A percentile compares a stretch with the other conserved stretches of the same genome.
These are phyloP conservation scores for Kodamaea jinghongensis DNA, from an alignment of 805 yeast species.

Conservation along the genomic window DNA sequence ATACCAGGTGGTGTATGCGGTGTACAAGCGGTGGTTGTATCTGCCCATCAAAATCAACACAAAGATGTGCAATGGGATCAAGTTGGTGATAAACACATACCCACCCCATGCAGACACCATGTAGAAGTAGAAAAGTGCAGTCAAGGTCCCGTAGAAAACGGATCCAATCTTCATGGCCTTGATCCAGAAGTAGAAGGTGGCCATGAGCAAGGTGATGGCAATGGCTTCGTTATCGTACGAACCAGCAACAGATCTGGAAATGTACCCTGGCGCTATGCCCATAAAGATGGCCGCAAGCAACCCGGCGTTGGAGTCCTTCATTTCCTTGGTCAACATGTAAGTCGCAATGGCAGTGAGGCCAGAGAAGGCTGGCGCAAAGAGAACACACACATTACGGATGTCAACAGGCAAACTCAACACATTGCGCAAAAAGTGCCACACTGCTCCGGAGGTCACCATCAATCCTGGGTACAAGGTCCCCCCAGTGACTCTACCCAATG, in stretches of 20 bases:
- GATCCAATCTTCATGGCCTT: slow-evolving; percentile 91
- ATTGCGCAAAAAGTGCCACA: slow-evolving; percentile 69
- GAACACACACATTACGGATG: slow-evolving; percentile 91
- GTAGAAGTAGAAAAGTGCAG: slow-evolving; percentile 90
- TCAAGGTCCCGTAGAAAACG: slow-evolving; percentile 73
- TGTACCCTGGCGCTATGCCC: slow-evolving; percentile 98
- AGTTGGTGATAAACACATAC: slow-evolving; percentile 95
- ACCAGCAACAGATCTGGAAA: slow-evolving; percentile 97
- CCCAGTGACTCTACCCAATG: slow-evolving; percentile 97
- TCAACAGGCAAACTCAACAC: slow-evolving; percentile 78
- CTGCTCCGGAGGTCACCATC: slow-evolving; percentile 94
- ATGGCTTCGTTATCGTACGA: slow-evolving; percentile 98
- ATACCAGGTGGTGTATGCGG: slow-evolving; percentile 96
- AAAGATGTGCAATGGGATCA: slow-evolving; percentile 93
- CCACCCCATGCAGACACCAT: slow-evolving; percentile 99
- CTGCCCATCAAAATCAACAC: slow-evolving; percentile 92
- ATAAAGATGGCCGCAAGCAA: slow-evolving; percentile 88
- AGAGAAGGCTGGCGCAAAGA: slow-evolving; percentile 95
- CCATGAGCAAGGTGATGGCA: slow-evolving; percentile 93
- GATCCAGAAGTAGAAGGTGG: slow-evolving; percentile 94
- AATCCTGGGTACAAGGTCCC: slow-evolving; percentile 97
- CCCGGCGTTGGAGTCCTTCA: slow-evolving; percentile 89
- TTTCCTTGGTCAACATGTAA: slow-evolving; percentile 81
- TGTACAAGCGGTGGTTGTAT: slow-evolving; percentile 75
- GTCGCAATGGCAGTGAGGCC: slow-evolving; percentile 90